Evolutionary conservation across 768 basidiomycete genomes (phyloP).

Genomic region (Tulasnella sp.): DNA sequence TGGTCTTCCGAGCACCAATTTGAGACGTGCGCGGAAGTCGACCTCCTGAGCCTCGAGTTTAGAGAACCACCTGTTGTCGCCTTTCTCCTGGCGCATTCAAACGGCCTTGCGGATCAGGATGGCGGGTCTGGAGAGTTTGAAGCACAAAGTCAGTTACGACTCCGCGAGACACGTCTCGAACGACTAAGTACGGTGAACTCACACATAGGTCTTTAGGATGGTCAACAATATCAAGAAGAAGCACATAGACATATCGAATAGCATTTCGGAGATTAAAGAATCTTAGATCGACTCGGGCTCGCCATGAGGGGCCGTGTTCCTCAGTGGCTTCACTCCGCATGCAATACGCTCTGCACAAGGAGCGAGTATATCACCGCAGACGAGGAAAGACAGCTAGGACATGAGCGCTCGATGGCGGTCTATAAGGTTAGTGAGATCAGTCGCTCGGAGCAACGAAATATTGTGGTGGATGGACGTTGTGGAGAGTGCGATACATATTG

Average conservation of each 20-base stretch:
- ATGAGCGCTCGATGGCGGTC: neutral
- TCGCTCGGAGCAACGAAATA: no score
- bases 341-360: neutral
- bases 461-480: no score
- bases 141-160: neutral
- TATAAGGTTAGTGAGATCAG: neutral
- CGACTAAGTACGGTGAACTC: neutral
- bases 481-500: no score
- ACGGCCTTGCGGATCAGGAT: conserved; percentile 12
- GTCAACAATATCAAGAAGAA: conserved; percentile 1
- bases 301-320: neutral
- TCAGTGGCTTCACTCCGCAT: neutral
- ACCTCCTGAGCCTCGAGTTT: conserved; percentile 14
- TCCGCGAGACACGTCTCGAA: no score
- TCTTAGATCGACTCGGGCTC: neutral
- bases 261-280: neutral
- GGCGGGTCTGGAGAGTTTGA: conserved; percentile 23
- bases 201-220: conserved; percentile 20
- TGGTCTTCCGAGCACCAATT: conserved; percentile 14
- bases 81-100: conserved; percentile 15
- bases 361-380: neutral
- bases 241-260: neutral
- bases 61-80: conserved; percentile 13
- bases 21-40: conserved; percentile 2
- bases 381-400: neutral